A percentile compares a stretch with the other conserved stretches of the same genome.
Conservation (phyloP, 2,329 filamentous ascomycete genomes). For the Paecilomyces fulvus region DNA sequence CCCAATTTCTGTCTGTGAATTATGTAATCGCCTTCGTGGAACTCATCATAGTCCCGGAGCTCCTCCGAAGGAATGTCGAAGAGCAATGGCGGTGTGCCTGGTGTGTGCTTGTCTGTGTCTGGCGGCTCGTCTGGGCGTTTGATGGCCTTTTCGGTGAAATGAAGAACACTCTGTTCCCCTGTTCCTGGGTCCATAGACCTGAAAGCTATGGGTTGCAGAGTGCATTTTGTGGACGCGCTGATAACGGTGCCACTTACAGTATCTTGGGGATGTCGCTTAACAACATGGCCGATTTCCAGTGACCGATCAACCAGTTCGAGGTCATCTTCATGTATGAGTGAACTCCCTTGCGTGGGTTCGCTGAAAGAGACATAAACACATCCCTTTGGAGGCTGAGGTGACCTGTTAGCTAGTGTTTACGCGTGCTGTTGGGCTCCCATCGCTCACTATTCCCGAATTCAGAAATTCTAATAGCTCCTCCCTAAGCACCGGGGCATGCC, state of each 20-base stretch:
- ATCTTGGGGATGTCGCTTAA: conserved; percentile 42
- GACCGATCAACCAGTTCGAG: conserved; percentile 47
- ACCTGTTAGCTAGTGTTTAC: background rate
- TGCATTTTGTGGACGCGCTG: conserved; percentile 39
- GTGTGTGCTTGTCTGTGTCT: conserved; percentile 3
- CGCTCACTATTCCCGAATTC: conserved; percentile 12
- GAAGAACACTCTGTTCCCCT: conserved; percentile 13
- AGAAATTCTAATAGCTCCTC: conserved; percentile 19
- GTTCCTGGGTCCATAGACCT: conserved; percentile 13
- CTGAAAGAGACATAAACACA: conserved; percentile 42
- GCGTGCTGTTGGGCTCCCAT: background rate
- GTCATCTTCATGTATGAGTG: conserved; percentile 34
- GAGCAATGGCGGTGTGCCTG: conserved; percentile 17
- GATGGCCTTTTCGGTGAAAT: conserved; percentile 11
- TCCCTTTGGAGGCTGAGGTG: conserved; percentile 37
- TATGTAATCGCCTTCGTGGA: conserved; percentile 44
- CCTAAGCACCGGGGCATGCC: conserved; percentile 19
- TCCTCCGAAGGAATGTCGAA: conserved; percentile 38
- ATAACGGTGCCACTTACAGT: conserved; percentile 49
- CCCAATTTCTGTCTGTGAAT: conserved; percentile 51
- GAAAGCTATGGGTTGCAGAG: conserved; percentile 27
- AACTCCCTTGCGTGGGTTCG: conserved; percentile 31
- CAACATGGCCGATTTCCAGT: conserved; percentile 47
- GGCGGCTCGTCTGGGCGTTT: conserved; percentile 9
- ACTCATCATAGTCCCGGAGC: conserved; percentile 37